Evolutionary conservation across 2,329 filamentous ascomycete species (phyloP), one percentile per base, ranked within the genome.

Genomic region (Sclerotiophoma versabilis): DNA sequence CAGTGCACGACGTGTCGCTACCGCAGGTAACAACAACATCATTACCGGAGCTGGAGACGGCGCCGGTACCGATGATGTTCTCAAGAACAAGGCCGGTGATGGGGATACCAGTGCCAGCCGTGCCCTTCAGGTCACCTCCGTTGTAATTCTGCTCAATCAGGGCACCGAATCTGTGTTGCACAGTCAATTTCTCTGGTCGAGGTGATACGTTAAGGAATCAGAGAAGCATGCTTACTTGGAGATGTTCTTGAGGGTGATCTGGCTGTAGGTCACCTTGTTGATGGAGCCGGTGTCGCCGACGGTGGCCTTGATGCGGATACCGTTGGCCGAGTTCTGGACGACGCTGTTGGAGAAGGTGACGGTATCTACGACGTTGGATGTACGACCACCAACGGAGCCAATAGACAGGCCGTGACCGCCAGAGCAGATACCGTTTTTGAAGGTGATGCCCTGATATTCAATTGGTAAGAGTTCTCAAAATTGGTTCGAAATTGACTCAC

Each of bases 361-460:
- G 34, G 76, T 80, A 11, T 77, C 66, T 38, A 87, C 84, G 6
- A 65, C 73, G 72, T 87, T 86, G 69, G 84, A 73, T 46, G 62
- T 62, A 27, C 83, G 81, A 10, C 81, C 81, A 32, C 83, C 83
- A 19, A 86, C 81, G 5, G 81, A 83, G 26, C 83, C 83, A 61
- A 87, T 84, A 43, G 81, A 83, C 7, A 87, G 72, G 45, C 83
- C 84, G 65, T 84, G 82, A n/a, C 81, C 81, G 19, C 81, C 80
- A 3, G 76, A 76, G 69, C 81, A 83, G 19, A 76, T 72, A n/a
- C 77, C 76, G 33, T 76, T 75, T 22, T 59, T 49, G 62, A 75
- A 74, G 44, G 64, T 68, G 50, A 75, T 74, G 52, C 63, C 36
- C 59, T 64, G 9, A 12, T 3, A 19, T 2, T 10, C 10, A 20